Base-by-base conservation (phyloP, 148 eudicot species). In the Rhododendron vialii region DNA sequence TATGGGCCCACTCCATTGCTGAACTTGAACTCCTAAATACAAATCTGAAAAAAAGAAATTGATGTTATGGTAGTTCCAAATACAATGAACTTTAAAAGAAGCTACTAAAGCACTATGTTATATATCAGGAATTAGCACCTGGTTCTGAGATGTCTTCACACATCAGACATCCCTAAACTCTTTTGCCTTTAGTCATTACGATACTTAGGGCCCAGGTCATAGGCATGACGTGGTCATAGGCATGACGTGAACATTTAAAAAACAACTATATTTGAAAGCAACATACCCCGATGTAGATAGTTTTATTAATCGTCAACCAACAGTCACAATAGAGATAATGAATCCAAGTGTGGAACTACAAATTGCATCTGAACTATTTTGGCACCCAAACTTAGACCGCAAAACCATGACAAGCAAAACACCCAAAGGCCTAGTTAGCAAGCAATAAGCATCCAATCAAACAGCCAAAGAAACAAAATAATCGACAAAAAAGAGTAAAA, bases 11-110 rank as follows among this genome's bases (percentile, higher is more conserved):
- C 28, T 84, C 88, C 89, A 79, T 89, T 45, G 96, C 95, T 9
- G 94, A 92, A 33, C 88, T 93, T 17, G 95, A 94, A 84, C 88
- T 90, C 86, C 88, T 85, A 88, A 96, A 96, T 63, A 96, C 81
- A 76, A 95, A 82, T 91, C 98, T 93, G 88, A 10, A 59, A 78
- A 86, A 78, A 61, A 51, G 71, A 65, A 18, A 78, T 74, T 5
- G n/a, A 38, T 81, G 51, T 53, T 5, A 84, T 36, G 33, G 30
- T 36, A 17, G 36, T 7, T 51, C 69, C 41, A 18, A 35, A 5
- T 28, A 26, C 17, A 41, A 50, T 45, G 55, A 24, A 43, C 38
- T 26, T 71, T 67, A 77, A 38, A 77, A 77, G 50, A 77, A 77
- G 80, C 30, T 76, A 76, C n/a, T 76, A 18, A 33, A 36, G 71